Evolutionary conservation across 345 rosid genomes (phyloP), one percentile per base, ranked within the genome.

Genomic region (Passiflora organensis): DNA sequence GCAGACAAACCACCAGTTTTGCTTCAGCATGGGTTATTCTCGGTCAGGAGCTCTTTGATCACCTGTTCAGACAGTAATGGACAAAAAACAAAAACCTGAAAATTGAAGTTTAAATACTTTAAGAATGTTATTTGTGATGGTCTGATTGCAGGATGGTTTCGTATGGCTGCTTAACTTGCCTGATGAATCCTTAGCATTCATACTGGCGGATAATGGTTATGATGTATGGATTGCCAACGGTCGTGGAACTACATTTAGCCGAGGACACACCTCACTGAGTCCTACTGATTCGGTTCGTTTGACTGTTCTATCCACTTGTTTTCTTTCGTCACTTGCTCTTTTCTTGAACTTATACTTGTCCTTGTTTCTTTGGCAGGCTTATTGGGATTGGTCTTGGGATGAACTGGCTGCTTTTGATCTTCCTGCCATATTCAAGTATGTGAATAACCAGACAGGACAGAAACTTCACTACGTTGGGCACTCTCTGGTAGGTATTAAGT

Each of bases 211-310:
- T 47, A 46, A 56, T 0, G 81, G 81, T 9, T 70, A 54, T 10
- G 81, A 77, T 46, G 81, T 77, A 6, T 77, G 81, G 81, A 68
- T 77, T 8, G 59, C 71, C 34, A 77, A 73, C 55, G 56, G 64
- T 34, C 77, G 81, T 14, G 81, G 81, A 16, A 73, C 76, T n/a
- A 39, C 18, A 17, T 64, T 48, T 16, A 77, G 81, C 58, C 62
- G 47, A 14, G 60, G 63, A 6, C 81, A 77, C 51, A 64, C 68
- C 6, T 70, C 76, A 12, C 58, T 73, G 18, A 37, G 22, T 44
- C 75, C 81, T 2, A 50, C 13, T 24, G 70, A 70, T 39, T 22
- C 59, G 67, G 75, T 74, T 28, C 1, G 18, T 2, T 21, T 49
- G 4, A 6, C 0, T 48, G 12, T 18, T 32, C n/a, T 13, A 36